Conservation (phyloP, 1,284 basidiomycete species). For the Ganoderma sp. region DNA sequence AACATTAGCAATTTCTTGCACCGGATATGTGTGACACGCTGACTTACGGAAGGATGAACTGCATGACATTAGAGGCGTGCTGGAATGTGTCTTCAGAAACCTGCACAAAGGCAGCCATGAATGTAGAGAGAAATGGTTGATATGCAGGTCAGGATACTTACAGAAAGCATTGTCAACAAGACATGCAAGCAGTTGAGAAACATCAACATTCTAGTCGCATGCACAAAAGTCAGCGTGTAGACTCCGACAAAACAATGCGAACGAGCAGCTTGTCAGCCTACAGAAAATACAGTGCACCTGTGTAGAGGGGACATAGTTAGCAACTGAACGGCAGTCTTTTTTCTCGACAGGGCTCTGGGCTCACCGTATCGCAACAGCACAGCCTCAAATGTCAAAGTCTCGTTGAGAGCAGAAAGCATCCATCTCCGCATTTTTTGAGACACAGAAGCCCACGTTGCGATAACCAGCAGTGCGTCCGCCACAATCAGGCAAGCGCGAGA, state of each 20-base stretch:
- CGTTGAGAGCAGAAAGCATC: not conserved
- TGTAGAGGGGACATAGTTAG: not conserved
- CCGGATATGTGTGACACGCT: not conserved
- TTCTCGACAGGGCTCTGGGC: not conserved
- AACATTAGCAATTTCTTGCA: not conserved
- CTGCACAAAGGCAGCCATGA: not conserved
- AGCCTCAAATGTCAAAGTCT: not conserved
- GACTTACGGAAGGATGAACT: conserved; percentile 15
- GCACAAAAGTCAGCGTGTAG: not conserved
- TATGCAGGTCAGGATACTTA: not conserved
- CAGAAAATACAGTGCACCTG: conserved; percentile 15
- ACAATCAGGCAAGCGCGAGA: conserved; percentile 10
- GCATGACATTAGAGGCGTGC: conserved; percentile 5
- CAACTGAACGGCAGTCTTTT: not conserved
- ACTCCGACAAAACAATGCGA: not conserved
- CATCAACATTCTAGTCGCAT: not conserved
- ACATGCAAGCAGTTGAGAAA: conserved; percentile 10
- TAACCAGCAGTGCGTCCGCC: conserved; percentile 9
- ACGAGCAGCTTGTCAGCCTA: not conserved
- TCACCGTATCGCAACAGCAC: conserved; percentile 9
- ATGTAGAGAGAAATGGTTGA: not conserved
- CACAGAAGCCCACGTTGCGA: conserved; percentile 11
- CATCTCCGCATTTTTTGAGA: not conserved
- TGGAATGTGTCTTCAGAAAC: not conserved
- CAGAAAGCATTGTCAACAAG: conserved; percentile 6